Evolutionary conservation across 768 basidiomycete genomes (phyloP).

Genomic region (Collybiopsis luxurians): DNA sequence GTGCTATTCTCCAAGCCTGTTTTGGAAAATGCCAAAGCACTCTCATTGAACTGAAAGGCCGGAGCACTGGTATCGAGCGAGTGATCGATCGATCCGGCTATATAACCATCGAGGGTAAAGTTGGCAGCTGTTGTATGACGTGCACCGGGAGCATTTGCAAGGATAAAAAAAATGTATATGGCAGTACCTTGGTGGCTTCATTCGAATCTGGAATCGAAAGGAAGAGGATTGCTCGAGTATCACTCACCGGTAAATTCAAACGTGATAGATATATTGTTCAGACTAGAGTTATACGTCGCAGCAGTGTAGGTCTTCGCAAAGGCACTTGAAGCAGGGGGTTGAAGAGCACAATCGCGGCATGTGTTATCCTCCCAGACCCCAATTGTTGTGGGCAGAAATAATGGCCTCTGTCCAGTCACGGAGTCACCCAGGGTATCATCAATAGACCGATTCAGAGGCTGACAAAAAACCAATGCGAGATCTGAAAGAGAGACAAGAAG

Average conservation of each 20-base stretch:
- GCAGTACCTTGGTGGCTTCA: conserved; percentile 13
- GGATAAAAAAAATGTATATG: conserved; percentile 38
- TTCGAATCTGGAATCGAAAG: neutral
- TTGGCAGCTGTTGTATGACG: conserved; percentile 22
- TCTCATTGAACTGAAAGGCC: conserved; percentile 25
- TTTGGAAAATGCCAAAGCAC: conserved; percentile 22
- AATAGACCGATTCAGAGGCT: conserved; percentile 17
- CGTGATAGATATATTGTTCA: neutral
- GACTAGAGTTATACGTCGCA: conserved; percentile 9
- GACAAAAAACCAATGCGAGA: too few species aligned
- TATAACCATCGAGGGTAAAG: conserved; percentile 31
- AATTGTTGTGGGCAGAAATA: conserved; percentile 12
- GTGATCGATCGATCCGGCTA: conserved; percentile 21
- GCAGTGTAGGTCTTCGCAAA: conserved; percentile 21
- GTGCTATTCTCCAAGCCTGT: conserved; percentile 24
- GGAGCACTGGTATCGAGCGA: conserved; percentile 18
- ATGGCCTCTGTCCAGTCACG: conserved; percentile 15
- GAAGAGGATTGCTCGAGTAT: too few species aligned
- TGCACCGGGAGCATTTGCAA: conserved; percentile 28
- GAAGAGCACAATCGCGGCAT: conserved; percentile 13
- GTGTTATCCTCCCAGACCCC: conserved; percentile 15
- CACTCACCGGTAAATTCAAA: conserved; percentile 11
- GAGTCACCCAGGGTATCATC: conserved; percentile 22
- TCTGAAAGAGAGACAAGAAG: too few species aligned
- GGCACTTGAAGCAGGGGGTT: conserved; percentile 9